Conservation (phyloP, 768 basidiomycete species). For the Royoungia palumana region DNA sequence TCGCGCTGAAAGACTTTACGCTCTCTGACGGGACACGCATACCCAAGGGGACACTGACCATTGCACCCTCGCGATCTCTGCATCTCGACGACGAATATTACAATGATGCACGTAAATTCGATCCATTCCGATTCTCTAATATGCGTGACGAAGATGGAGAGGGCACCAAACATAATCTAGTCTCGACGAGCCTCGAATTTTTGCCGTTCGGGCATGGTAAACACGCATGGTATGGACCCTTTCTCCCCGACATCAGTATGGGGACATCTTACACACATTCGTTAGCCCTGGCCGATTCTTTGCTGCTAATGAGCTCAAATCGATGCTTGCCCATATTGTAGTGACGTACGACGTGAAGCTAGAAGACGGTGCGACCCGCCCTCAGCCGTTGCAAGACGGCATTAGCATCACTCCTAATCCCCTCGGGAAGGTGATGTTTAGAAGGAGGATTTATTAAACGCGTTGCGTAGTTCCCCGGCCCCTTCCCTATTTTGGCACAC, state of each 20-base stretch:
- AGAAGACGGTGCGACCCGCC: background rate
- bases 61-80: slow-evolving; percentile 21
- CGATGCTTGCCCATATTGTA: slow-evolving; percentile 11
- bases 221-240: slow-evolving; percentile 14
- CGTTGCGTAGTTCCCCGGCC: too few relatives aligned
- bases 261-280: background rate
- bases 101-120: slow-evolving; percentile 36
- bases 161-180: slow-evolving; percentile 33
- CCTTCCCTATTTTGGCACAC: too few relatives aligned
- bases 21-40: slow-evolving; percentile 38
- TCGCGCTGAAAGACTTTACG: slow-evolving; percentile 30
- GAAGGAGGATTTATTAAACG: background rate
- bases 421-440: slow-evolving; percentile 1
- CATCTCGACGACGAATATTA: slow-evolving; percentile 28
- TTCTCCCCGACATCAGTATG: background rate
- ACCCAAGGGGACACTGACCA: slow-evolving; percentile 31
- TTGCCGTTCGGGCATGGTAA: slow-evolving; percentile 36
- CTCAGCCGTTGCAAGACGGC: slow-evolving; percentile 7
- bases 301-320: slow-evolving; percentile 6
- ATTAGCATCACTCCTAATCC: background rate
- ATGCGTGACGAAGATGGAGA: slow-evolving; percentile 36
- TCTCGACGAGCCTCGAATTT: slow-evolving; percentile 33
- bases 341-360: slow-evolving; percentile 9
- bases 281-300: slow-evolving; percentile 13
- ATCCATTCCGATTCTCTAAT: slow-evolving; percentile 47